Evolutionary conservation across 2,329 filamentous ascomycete species (phyloP).

Genomic region (Alternaria panax): DNA sequence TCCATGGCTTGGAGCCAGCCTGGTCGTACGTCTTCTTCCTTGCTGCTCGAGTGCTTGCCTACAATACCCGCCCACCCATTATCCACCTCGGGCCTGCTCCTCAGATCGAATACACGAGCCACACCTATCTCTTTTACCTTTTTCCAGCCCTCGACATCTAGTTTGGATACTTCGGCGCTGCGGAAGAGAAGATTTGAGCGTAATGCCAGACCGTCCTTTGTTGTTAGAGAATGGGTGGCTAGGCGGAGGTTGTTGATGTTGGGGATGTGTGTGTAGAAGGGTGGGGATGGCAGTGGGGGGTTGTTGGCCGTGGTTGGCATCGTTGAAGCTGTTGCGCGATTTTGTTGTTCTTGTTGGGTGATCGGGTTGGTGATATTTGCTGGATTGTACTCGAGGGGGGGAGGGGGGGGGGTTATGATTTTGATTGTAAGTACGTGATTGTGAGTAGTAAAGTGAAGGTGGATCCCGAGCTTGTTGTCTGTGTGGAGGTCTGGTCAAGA

Average conservation of each 20-base stretch:
- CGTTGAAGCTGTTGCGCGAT: background rate
- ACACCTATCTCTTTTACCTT: constrained; percentile 61
- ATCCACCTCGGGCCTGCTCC: constrained; percentile 67
- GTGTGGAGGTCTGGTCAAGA: background rate
- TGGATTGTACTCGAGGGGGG: too few relatives aligned
- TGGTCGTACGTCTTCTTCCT: constrained; percentile 41
- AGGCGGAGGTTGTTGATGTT: constrained; percentile 49
- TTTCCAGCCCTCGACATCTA: constrained; percentile 30
- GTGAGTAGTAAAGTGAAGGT: too few relatives aligned
- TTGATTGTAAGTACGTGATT: too few relatives aligned
- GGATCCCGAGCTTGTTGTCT: too few relatives aligned
- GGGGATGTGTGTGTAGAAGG: constrained; percentile 42
- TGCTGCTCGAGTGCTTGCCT: constrained; percentile 40
- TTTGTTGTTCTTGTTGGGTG: background rate
- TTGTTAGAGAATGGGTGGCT: constrained; percentile 34
- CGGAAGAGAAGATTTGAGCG: constrained; percentile 68
- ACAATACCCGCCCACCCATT: too few relatives aligned
- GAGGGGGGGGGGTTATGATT: too few relatives aligned
- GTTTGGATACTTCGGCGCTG: constrained; percentile 67
- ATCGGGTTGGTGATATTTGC: background rate
- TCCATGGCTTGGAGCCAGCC: constrained; percentile 34
- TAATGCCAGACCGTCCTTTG: constrained; percentile 50
- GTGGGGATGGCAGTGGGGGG: constrained; percentile 32
- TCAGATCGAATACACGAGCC: constrained; percentile 71
- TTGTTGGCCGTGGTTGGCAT: background rate